phyloP scores from a whole-genome alignment of 1,284 basidiomycete genomes.

The Ganoderma sinense region DNA sequence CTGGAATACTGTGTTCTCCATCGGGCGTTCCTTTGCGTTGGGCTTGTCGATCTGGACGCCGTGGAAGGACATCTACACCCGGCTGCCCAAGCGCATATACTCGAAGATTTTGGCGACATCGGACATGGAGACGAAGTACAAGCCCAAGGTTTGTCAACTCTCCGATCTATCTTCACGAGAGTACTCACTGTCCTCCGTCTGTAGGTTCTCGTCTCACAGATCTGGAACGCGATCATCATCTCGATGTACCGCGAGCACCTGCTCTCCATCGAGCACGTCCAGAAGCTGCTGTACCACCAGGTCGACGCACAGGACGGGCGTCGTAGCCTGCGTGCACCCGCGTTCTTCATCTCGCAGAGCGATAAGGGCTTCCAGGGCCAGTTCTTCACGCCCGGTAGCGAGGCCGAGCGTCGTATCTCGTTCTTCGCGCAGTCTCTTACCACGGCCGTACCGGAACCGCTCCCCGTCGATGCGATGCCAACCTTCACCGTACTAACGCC shows the following conservation, averaged over 20 bases:
- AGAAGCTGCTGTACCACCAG: slow-evolving; percentile 94
- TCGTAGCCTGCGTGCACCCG: slow-evolving; percentile 88
- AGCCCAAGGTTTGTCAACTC: slow-evolving; percentile 79
- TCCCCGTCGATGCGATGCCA: slow-evolving; percentile 96
- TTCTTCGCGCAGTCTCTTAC: slow-evolving; percentile 97
- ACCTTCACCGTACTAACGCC: slow-evolving; percentile 96
- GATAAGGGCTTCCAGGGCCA: slow-evolving; percentile 87
- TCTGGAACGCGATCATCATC: slow-evolving; percentile 98
- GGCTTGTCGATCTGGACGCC: slow-evolving; percentile 97
- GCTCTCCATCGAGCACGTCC: slow-evolving; percentile 95
- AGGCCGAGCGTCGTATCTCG: slow-evolving; percentile 94
- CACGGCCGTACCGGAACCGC: slow-evolving; percentile 86
- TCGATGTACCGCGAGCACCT: slow-evolving; percentile 99
- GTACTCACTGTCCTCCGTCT: slow-evolving; percentile 30
- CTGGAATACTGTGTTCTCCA: slow-evolving; percentile 95
- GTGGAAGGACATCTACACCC: slow-evolving; percentile 94
- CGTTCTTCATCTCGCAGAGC: slow-evolving; percentile 93
- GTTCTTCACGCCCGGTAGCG: slow-evolving; percentile 93
- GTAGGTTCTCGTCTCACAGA: slow-evolving; percentile 94
- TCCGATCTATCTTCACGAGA: neutral
- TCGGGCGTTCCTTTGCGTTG: slow-evolving; percentile 88
- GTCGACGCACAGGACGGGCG: slow-evolving; percentile 88
- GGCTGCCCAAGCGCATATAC: slow-evolving; percentile 94
- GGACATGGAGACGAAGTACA: slow-evolving; percentile 97
- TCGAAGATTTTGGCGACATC: slow-evolving; percentile 90